Conservation (phyloP, 208 protist species). For the Trypanosomatidae sp. region DNA sequence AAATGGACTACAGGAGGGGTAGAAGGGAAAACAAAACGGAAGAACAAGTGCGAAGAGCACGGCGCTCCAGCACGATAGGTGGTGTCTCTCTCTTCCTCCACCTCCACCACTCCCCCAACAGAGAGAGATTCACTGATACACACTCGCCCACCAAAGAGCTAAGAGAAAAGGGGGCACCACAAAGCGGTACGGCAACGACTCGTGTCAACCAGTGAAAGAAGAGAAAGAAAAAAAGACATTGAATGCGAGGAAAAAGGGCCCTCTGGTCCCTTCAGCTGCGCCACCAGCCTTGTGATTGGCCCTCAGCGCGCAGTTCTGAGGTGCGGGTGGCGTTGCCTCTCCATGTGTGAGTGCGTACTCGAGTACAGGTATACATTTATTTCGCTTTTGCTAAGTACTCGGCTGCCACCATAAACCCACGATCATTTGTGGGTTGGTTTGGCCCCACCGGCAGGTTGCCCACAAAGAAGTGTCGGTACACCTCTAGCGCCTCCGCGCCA, state of each 20-base stretch:
- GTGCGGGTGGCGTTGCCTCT: not conserved
- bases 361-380: slow-evolving; percentile 6
- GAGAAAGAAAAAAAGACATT: not conserved
- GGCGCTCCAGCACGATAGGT: not conserved
- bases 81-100: too few species aligned
- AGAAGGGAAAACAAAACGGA: not conserved
- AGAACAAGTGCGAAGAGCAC: not conserved
- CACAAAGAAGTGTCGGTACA: slow-evolving; percentile 86
- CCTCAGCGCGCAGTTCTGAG: not conserved
- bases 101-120: not conserved
- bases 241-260: not conserved
- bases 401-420: slow-evolving; percentile 86
- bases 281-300: not conserved
- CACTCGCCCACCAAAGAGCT: not conserved
- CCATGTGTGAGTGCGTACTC: not conserved
- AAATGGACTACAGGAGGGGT: not conserved
- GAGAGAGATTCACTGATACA: not conserved
- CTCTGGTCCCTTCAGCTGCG: not conserved
- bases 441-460: slow-evolving; percentile 77
- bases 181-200: not conserved
- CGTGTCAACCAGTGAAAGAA: not conserved
- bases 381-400: slow-evolving; percentile 53
- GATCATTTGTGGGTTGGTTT: slow-evolving; percentile 61
- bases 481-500: slow-evolving; percentile 83
- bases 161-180: not conserved